Evolutionary conservation across 2,329 filamentous ascomycete species (phyloP), one percentile per base, ranked within the genome.

Genomic region (Paramyrothecium roridum): DNA sequence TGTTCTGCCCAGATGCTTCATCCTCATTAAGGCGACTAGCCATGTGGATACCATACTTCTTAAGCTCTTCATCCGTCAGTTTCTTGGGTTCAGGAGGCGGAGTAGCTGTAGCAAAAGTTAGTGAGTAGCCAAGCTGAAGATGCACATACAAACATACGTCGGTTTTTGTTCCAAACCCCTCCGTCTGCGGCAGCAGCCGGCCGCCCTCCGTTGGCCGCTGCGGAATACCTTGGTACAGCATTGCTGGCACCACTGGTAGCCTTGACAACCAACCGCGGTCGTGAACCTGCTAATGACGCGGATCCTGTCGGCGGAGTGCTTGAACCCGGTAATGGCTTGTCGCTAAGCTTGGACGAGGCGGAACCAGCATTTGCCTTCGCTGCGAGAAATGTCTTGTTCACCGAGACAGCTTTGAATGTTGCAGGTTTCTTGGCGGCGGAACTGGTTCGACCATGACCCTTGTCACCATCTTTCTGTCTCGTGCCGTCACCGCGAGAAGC

Each of bases 81-180:
- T 92, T 90, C 70, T 91, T 91, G 4, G 88, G 86, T 57, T 91
- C 89, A 8, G 88, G 85, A 8, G 82, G 80, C 53, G 86, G 81
- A 8, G 79, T 78, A 52, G 85, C 84, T 88, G 62, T 46, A 50
- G 19, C 49, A 52, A 47, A 54, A 33, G 50, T 47, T 48, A 30
- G 47, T n/a, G 17, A 17, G 16, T 23, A 17, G 13, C 17, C 34
- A 37, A 52, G 22, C 23, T 52, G 47, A 59, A 52, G 50, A 33
- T 45, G 26, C 22, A 3, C 17, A 20, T 22, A 8, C 3, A 33
- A 52, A 76, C 87, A 69, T 82, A 88, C 90, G 89, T 77, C 87
- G 82, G 70, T 95, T 96, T 74, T 92, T 93, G 75, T 95, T 96
- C 91, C 91, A 96, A 45, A 96, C 90, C 53, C 82, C 89, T 30